These are phyloP conservation scores for Alternaria sp. DNA, from an alignment of 2,329 filamentous ascomycete genomes.

Conservation along the genomic window DNA sequence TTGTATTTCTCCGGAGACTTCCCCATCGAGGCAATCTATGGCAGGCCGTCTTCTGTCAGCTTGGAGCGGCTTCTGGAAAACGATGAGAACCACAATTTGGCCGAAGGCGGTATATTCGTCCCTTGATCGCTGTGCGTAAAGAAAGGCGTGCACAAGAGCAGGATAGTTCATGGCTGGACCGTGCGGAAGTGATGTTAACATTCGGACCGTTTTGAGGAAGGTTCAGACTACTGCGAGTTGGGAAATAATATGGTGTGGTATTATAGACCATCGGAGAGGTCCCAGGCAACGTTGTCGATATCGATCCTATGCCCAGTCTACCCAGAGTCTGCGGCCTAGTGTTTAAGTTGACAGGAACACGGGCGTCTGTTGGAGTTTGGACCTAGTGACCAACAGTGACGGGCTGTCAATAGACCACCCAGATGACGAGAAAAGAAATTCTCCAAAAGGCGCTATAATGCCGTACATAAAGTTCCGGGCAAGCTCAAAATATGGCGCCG, in stretches of 20 bases:
- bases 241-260: background rate
- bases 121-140: background rate
- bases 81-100: background rate
- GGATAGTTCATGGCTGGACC: slow-evolving; percentile 1
- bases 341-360: background rate
- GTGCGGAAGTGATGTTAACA: background rate
- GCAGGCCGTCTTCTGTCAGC: background rate
- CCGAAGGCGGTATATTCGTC: background rate
- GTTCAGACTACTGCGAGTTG: slow-evolving; percentile 5
- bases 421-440: background rate
- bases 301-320: background rate
- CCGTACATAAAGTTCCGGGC: slow-evolving; percentile 11
- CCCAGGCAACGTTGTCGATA: background rate
- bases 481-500: background rate
- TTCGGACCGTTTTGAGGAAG: slow-evolving; percentile 13
- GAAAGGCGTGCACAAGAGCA: background rate
- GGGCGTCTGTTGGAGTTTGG: background rate
- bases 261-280: background rate
- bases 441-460: slow-evolving; percentile 1
- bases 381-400: background rate
- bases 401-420: background rate
- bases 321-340: background rate
- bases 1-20: background rate
- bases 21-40: background rate
- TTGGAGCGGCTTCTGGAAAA: background rate